phyloP scores from a whole-genome alignment of 176 grass and related monocot genomes.

The Musa troglodytarum region DNA sequence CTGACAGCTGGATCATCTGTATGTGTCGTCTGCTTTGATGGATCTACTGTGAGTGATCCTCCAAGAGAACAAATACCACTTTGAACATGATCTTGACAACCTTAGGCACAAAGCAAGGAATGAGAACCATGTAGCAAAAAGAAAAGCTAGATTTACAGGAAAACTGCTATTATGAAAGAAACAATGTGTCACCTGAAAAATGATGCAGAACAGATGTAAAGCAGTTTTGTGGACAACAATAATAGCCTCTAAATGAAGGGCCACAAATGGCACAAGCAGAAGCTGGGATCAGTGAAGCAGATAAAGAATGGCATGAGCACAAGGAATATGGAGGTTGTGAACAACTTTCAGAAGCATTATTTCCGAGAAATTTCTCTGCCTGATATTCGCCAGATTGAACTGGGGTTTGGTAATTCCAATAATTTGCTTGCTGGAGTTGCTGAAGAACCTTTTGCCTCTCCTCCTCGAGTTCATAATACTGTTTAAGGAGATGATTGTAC shows the following conservation, averaged over 20 bases:
- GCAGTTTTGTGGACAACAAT: constrained; percentile 31
- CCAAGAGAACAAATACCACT: constrained; percentile 28
- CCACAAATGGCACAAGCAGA: constrained; percentile 32
- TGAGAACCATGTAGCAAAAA: background rate
- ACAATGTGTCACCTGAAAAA: constrained; percentile 36
- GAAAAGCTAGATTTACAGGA: background rate
- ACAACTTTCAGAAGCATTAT: constrained; percentile 31
- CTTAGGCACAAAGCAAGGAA: background rate
- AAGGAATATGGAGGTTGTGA: constrained; percentile 27
- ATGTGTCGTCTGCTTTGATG: constrained; percentile 22
- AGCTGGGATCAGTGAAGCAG: constrained; percentile 41
- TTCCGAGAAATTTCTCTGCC: constrained; percentile 28
- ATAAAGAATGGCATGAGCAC: constrained; percentile 38
- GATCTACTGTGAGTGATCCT: constrained; percentile 20
- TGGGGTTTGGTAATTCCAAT: constrained; percentile 45
- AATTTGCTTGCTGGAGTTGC: constrained; percentile 60
- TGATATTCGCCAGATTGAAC: constrained; percentile 32
- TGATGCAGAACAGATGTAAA: constrained; percentile 23
- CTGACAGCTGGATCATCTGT: constrained; percentile 33
- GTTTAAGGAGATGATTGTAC: constrained; percentile 54
- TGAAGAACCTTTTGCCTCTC: constrained; percentile 62
- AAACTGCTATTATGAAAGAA: background rate
- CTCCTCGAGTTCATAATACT: constrained; percentile 74
- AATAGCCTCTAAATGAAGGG: constrained; percentile 25
- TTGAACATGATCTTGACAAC: constrained; percentile 34